phyloP scores from a whole-genome alignment of 352 stramenopile genomes.

The Phytopythium sindhum region DNA sequence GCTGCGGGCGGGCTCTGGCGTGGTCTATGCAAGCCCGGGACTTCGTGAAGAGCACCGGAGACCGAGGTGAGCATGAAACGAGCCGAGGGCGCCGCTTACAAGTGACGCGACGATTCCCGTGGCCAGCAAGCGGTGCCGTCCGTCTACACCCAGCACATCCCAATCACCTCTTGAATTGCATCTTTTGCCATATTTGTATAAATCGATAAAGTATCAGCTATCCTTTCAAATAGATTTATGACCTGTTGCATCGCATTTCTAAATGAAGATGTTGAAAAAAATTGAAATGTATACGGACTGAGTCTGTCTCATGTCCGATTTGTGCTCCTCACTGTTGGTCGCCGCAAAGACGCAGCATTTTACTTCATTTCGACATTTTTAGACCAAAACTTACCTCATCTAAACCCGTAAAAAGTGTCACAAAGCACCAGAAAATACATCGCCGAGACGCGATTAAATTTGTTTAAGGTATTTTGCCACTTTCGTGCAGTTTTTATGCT shows the following conservation, averaged over 20 bases:
- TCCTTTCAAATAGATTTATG: background rate
- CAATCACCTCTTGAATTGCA: background rate
- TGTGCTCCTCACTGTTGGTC: background rate
- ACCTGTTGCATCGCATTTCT: background rate
- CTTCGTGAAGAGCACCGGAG: background rate
- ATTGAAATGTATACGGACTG: background rate
- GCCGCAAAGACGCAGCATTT: background rate
- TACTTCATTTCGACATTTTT: background rate
- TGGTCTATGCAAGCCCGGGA: background rate
- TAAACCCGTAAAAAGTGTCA: background rate
- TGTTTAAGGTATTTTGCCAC: too few species aligned
- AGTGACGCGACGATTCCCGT: conserved; percentile 8
- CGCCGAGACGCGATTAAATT: too few species aligned
- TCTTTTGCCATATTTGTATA: background rate
- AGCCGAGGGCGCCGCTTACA: background rate
- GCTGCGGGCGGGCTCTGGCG: background rate
- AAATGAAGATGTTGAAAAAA: background rate
- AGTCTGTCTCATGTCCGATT: conserved; percentile 6
- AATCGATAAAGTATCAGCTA: too few species aligned
- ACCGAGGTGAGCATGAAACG: background rate
- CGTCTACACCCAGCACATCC: conserved; percentile 3
- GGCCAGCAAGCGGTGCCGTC: conserved; percentile 1
- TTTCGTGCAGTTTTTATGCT: too few species aligned
- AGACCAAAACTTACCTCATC: background rate
- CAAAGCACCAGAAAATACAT: background rate